Evolutionary conservation across 2,329 filamentous ascomycete species (phyloP).

Genomic region (Plectosphaerella sp.): DNA sequence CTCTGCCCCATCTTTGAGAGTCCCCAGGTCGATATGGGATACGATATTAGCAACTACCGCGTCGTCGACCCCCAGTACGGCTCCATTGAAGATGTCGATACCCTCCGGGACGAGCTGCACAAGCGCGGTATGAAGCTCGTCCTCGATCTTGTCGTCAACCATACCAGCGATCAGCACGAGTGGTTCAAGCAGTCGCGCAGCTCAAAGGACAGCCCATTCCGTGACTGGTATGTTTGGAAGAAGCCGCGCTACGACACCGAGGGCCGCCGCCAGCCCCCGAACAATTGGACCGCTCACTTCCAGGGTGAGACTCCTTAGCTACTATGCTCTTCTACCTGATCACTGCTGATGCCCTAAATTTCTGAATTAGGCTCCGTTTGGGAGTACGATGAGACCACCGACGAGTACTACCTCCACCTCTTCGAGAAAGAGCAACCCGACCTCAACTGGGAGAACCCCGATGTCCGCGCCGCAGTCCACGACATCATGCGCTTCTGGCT

Average conservation of each 20-base stretch:
- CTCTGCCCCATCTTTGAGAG: constrained; percentile 41
- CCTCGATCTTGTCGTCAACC: constrained; percentile 70
- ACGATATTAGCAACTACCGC: constrained; percentile 67
- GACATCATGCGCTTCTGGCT: constrained; percentile 72
- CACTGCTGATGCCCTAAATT: constrained; percentile 16
- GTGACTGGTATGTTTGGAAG: constrained; percentile 64
- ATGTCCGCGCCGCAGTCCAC: constrained; percentile 62
- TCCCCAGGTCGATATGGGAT: constrained; percentile 65
- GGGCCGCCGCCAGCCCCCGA: constrained; percentile 57
- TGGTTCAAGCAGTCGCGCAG: constrained; percentile 55
- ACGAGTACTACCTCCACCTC: constrained; percentile 59
- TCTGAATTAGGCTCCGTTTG: constrained; percentile 31
- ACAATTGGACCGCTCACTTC: constrained; percentile 47
- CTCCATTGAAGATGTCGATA: constrained; percentile 61
- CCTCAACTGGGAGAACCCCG: constrained; percentile 71
- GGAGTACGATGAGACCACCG: constrained; percentile 44
- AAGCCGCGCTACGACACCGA: constrained; percentile 50
- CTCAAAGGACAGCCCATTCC: constrained; percentile 47
- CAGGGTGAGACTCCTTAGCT: constrained; percentile 21
- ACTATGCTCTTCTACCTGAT: background rate
- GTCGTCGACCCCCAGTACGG: constrained; percentile 64
- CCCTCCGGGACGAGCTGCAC: constrained; percentile 57
- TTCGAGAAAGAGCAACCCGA: constrained; percentile 71
- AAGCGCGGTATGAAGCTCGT: constrained; percentile 63
- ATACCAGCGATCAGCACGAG: constrained; percentile 55